A percentile compares a stretch with the other conserved stretches of the same genome.
These are phyloP conservation scores for Aspergillus glaucus DNA, from an alignment of 2,329 filamentous ascomycete genomes.

Conservation along the genomic window DNA sequence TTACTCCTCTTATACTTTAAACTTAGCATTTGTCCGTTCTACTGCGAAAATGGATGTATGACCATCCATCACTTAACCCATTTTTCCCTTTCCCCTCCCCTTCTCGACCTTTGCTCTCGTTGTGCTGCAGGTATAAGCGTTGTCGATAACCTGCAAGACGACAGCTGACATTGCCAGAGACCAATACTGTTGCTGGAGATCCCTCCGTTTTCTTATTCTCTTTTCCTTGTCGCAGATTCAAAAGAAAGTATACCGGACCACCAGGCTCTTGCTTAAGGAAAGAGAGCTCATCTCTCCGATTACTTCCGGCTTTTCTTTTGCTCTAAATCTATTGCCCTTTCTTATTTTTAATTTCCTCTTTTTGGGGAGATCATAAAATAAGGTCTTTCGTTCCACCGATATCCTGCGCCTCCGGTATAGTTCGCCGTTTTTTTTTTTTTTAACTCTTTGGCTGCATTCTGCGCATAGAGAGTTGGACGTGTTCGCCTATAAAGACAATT, in stretches of 20 bases:
- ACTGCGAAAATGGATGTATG: slow-evolving; percentile 1
- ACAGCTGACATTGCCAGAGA: background rate
- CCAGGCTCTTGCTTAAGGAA: background rate
- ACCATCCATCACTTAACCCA: slow-evolving; percentile 7
- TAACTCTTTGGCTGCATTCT: slow-evolving; percentile 3
- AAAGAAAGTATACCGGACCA: background rate
- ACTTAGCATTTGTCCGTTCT: background rate
- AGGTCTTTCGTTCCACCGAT: slow-evolving; percentile 8
- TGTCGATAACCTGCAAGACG: slow-evolving; percentile 11
- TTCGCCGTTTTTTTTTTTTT: slow-evolving; percentile 16
- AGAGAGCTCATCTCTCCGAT: background rate
- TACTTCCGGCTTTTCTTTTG: background rate
- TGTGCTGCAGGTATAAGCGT: slow-evolving; percentile 16
- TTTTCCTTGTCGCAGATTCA: background rate
- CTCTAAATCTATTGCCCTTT: background rate
- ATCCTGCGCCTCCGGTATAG: slow-evolving; percentile 20
- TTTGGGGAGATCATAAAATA: slow-evolving; percentile 5
- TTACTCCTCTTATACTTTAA: slow-evolving; percentile 7
- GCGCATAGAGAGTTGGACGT: slow-evolving; percentile 6
- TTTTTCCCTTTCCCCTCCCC: slow-evolving; percentile 5
- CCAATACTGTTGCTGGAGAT: background rate
- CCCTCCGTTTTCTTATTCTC: background rate
- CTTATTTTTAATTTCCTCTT: background rate
- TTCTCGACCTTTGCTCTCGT: slow-evolving; percentile 7
- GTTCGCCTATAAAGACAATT: slow-evolving; percentile 6